Percentiles rank a stretch among this genome's conserved stretches.
Evolutionary conservation across 305 asterid species (phyloP).

Genomic region (Solanum hybrid): DNA sequence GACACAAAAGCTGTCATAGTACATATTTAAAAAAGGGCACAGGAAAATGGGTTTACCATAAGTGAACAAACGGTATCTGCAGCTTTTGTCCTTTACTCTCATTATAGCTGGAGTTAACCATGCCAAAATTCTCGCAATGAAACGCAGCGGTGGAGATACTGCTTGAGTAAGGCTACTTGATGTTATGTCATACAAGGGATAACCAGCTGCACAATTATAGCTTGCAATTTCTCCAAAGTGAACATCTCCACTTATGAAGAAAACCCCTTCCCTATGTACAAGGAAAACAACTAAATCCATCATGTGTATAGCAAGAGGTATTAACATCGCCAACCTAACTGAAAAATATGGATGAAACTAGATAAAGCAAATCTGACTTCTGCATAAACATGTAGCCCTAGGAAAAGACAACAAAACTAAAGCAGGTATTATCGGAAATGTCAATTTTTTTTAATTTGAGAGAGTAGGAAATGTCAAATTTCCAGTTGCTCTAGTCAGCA

Average conservation of each 20-base stretch:
- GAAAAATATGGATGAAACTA: background rate
- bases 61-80: constrained; percentile 22
- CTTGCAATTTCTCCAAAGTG: constrained; percentile 29
- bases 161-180: constrained; percentile 28
- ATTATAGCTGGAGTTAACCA: constrained; percentile 22
- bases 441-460: background rate
- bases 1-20: background rate
- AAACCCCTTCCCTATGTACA: constrained; percentile 22
- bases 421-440: background rate
- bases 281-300: background rate
- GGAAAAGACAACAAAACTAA: background rate
- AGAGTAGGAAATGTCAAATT: too few relatives aligned
- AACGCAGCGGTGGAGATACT: constrained; percentile 19
- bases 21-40: background rate
- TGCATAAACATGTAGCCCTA: background rate
- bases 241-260: constrained; percentile 30
- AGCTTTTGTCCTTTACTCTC: constrained; percentile 21
- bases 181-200: constrained; percentile 25
- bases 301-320: background rate
- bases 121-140: constrained; percentile 20
- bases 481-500: too few relatives aligned
- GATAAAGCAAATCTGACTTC: background rate
- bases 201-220: constrained; percentile 22
- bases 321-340: background rate
- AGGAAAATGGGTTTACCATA: constrained; percentile 12